phyloP scores from a whole-genome alignment of 306 rosid species.

The Gleditsia sinensis region DNA sequence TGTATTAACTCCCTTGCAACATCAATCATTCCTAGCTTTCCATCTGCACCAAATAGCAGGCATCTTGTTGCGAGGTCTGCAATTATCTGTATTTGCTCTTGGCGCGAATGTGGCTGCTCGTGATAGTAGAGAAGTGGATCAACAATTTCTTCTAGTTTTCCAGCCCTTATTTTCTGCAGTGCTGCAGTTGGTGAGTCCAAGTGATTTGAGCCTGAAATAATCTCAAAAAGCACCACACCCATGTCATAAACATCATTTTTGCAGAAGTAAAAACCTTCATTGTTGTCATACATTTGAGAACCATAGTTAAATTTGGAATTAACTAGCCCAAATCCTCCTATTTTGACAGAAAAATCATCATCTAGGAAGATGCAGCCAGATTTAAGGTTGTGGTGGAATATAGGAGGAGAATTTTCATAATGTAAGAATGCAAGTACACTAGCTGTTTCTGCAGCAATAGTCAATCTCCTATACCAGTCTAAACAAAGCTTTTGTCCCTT shows the following conservation, averaged over 20 bases:
- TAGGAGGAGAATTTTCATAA: conserved; percentile 73
- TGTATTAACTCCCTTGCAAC: conserved; percentile 68
- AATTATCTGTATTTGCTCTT: conserved; percentile 72
- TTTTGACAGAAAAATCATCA: conserved; percentile 58
- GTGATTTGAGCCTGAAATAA: conserved; percentile 71
- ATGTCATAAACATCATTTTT: conserved; percentile 79
- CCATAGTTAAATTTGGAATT: conserved; percentile 35
- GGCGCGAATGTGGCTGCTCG: conserved; percentile 55
- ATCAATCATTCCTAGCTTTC: conserved; percentile 79
- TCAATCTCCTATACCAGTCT: conserved; percentile 80
- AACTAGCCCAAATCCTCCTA: conserved; percentile 70
- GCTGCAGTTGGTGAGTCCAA: conserved; percentile 60
- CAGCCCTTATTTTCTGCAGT: conserved; percentile 66
- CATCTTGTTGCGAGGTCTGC: conserved; percentile 97
- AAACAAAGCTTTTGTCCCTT: conserved; percentile 54
- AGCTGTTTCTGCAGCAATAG: conserved; percentile 79
- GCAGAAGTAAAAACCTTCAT: conserved; percentile 33
- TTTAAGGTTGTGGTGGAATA: conserved; percentile 74
- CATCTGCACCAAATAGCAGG: conserved; percentile 76
- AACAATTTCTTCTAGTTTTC: conserved; percentile 78
- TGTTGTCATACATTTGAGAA: conserved; percentile 34
- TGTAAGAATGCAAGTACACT: conserved; percentile 72
- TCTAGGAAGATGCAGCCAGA: conserved; percentile 68
- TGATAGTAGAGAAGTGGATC: conserved; percentile 78
- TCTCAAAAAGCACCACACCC: conserved; percentile 79